Evolutionary conservation across 2,329 filamentous ascomycete genomes (phyloP).

Genomic region (Tricladium varicosporioides): DNA sequence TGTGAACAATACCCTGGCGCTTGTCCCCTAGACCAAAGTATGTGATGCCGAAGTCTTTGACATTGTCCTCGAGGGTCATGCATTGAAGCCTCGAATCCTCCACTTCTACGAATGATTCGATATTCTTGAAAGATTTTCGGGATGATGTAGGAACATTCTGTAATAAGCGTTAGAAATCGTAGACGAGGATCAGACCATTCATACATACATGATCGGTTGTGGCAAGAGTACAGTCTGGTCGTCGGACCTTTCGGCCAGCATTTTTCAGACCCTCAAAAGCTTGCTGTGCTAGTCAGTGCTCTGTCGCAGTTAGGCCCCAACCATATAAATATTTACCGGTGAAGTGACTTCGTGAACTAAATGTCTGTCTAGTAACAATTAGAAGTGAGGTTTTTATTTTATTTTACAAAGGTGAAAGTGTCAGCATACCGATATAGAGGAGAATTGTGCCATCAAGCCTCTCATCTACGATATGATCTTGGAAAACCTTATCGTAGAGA

Average conservation of each 20-base stretch:
- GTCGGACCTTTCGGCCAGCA: conserved; percentile 80
- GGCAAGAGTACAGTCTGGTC: conserved; percentile 93
- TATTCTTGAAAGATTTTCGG: conserved; percentile 89
- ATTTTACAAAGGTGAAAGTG: neutral
- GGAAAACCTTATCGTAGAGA: conserved; percentile 96
- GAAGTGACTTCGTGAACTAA: conserved; percentile 98
- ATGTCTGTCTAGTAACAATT: conserved; percentile 68
- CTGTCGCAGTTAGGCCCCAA: neutral
- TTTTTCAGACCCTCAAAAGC: conserved; percentile 95
- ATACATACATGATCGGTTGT: conserved; percentile 89
- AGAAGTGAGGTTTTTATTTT: no score
- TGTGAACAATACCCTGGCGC: conserved; percentile 96
- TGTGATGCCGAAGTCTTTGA: conserved; percentile 92
- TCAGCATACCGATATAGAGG: conserved; percentile 79
- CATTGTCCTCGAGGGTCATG: conserved; percentile 93
- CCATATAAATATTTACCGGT: conserved; percentile 58
- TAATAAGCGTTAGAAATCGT: neutral
- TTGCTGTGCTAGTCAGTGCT: conserved; percentile 58
- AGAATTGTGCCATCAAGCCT: conserved; percentile 90
- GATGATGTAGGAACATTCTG: conserved; percentile 93
- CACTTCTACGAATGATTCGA: conserved; percentile 91
- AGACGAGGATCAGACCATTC: neutral
- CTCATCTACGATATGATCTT: conserved; percentile 92
- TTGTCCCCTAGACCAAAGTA: conserved; percentile 97
- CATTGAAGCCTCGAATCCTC: conserved; percentile 92